Evolutionary conservation across 2,329 filamentous ascomycete species (phyloP).

Genomic region (Neoscytalidium dimidiatum): DNA sequence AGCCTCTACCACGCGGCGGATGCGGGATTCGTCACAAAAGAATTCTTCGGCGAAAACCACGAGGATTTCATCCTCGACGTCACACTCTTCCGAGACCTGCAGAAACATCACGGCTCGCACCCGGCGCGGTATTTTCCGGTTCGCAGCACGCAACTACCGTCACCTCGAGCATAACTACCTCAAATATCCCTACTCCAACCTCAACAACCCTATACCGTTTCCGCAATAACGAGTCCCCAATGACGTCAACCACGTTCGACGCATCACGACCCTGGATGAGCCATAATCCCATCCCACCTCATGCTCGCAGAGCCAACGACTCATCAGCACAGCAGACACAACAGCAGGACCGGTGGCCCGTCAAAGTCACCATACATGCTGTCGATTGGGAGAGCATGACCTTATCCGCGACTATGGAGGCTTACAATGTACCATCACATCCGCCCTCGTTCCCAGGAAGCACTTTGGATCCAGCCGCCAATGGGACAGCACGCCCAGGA

Average conservation of each 20-base stretch:
- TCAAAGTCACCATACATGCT: constrained; percentile 65
- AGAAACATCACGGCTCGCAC: constrained; percentile 62
- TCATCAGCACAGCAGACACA: constrained; percentile 21
- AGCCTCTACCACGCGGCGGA: constrained; percentile 56
- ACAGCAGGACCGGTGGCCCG: constrained; percentile 64
- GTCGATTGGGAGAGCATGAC: constrained; percentile 64
- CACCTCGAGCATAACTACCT: constrained; percentile 27
- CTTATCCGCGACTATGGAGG: constrained; percentile 68
- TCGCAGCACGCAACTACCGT: constrained; percentile 58
- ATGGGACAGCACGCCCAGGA: constrained; percentile 20
- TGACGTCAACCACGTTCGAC: constrained; percentile 30
- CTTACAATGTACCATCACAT: constrained; percentile 64
- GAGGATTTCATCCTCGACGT: constrained; percentile 62
- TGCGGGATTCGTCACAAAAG: constrained; percentile 54
- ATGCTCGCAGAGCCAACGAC: constrained; percentile 24
- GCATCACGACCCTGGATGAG: constrained; percentile 42
- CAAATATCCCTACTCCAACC: constrained; percentile 21
- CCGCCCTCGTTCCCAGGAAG: constrained; percentile 30
- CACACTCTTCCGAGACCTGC: constrained; percentile 51
- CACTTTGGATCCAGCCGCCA: constrained; percentile 18
- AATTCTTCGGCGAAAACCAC: constrained; percentile 54
- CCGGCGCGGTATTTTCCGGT: constrained; percentile 62
- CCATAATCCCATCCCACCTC: constrained; percentile 32
- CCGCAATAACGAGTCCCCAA: constrained; percentile 26
- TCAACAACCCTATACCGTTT: constrained; percentile 30